Conservation (phyloP, 345 rosid genomes). For the Eucalyptus sp. region DNA sequence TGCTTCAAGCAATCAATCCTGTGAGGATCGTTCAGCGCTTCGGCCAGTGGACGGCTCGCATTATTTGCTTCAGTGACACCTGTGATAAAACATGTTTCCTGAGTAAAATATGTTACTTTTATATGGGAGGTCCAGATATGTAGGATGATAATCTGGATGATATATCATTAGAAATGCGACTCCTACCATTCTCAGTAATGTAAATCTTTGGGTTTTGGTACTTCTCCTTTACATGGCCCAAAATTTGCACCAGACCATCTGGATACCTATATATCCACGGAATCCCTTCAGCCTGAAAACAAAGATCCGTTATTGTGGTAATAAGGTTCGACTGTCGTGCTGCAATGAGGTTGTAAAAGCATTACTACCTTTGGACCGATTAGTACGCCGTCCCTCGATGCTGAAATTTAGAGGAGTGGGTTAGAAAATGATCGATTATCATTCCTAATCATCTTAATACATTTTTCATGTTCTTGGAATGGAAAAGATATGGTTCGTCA, state of each 20-base stretch:
- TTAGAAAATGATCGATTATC: not conserved
- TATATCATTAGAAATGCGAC: not conserved
- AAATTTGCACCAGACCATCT: constrained; percentile 12
- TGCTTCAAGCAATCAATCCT: constrained; percentile 10
- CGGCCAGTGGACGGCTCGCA: not conserved
- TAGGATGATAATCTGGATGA: not conserved
- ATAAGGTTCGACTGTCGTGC: not conserved
- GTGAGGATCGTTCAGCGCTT: constrained; percentile 3
- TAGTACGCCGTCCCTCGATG: constrained; percentile 2
- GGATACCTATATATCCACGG: constrained; percentile 7
- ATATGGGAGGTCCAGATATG: not conserved
- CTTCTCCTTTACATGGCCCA: constrained; percentile 1
- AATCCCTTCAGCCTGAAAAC: constrained; percentile 15
- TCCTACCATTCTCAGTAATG: constrained; percentile 28
- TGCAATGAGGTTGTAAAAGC: not conserved
- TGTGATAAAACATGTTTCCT: not conserved
- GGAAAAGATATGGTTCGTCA: not conserved
- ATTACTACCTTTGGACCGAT: constrained; percentile 20
- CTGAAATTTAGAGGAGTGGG: not conserved
- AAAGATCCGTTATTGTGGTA: not conserved
- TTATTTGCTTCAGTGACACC: constrained; percentile 4
- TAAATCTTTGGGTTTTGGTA: constrained; percentile 15
- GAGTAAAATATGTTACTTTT: not conserved
- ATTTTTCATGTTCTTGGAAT: not conserved
- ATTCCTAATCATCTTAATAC: not conserved